Evolutionary conservation across 2,329 filamentous ascomycete genomes (phyloP), one percentile per base, ranked within the genome.

Genomic region (Aspergillus phoenicis): DNA sequence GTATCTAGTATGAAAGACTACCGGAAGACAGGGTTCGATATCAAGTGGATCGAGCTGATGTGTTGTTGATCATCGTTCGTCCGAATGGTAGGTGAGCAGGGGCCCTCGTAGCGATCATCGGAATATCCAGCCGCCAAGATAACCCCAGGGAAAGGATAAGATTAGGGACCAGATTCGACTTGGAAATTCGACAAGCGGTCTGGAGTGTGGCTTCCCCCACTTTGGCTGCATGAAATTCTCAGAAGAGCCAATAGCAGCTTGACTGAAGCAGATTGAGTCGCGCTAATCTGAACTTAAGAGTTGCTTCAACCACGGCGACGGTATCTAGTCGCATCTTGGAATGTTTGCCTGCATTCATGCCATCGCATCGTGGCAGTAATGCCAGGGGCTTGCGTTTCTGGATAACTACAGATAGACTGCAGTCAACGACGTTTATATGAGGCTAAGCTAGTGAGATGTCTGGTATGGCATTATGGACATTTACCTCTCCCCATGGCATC

Each of bases 101-200:
- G 53, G 47, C 45, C 52, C 57, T 52, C 52, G 39, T 45, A 55
- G 59, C 62, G 59, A 64, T 60, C 61, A 62, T 56, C 54, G 43
- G 48, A n/a, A 52, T 13, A 36, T 13, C 33, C 15, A 45, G 49
- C n/a, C 51, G 15, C 33, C 57, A 56, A 36, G 24, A 28, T 36
- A 51, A 20, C 49, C 56, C 36, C 13, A 24, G 11, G 4, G 20
- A 55, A 56, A 33, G 57, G 48, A 28, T 51, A 51, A 41, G 38
- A 8, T 43, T 36, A 48, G 38, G 43, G 33, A 58, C 52, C 26
- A 36, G 33, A 57, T 45, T 24, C 15, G 41, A 41, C 52, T 52
- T 52, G n/a, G 22, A 41, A 33, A 49, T 52, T 57, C 57, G 52
- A 54, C 53, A 52, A 56, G 57, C 59, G 62, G 59, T 62, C 62